Evolutionary conservation across 2,329 filamentous ascomycete genomes (phyloP).

Genomic region (Aphanocladium album): DNA sequence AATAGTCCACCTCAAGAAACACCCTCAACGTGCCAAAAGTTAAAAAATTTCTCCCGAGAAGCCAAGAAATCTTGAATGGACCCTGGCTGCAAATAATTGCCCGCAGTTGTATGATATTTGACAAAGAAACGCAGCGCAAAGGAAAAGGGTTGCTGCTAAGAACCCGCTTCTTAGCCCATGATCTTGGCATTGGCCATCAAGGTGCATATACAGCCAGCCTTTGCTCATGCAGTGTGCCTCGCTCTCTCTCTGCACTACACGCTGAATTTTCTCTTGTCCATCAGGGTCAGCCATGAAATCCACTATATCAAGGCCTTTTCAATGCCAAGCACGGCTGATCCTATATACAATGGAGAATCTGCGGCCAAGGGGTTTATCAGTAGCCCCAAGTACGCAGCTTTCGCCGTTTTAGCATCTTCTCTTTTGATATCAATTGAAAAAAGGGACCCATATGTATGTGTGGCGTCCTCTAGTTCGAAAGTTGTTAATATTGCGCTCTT

Average conservation of each 20-base stretch:
- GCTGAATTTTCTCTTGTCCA: not conserved
- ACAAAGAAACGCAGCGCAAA: not conserved
- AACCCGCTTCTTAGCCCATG: not conserved
- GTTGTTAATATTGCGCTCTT: not conserved
- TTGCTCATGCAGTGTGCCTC: not conserved
- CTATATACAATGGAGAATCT: not conserved
- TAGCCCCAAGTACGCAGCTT: not conserved
- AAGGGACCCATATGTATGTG: not conserved
- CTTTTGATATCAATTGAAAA: not conserved
- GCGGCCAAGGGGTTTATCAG: not conserved
- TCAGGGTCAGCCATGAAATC: constrained; percentile 4
- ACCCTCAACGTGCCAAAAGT: not conserved
- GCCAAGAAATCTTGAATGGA: not conserved
- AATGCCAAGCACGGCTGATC: not conserved
- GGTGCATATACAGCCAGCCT: not conserved
- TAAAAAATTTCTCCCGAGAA: not conserved
- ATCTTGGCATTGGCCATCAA: constrained; percentile 7
- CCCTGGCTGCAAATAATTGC: not conserved
- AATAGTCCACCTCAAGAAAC: too few relatives aligned
- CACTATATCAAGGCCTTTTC: not conserved
- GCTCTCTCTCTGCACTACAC: not conserved
- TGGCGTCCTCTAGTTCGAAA: constrained; percentile 1
- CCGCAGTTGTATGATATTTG: too few relatives aligned
- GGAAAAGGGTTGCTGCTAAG: not conserved
- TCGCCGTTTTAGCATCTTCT: not conserved